phyloP scores from a whole-genome alignment of 176 grass and related monocot genomes.

The Paspalum vaginatum region DNA sequence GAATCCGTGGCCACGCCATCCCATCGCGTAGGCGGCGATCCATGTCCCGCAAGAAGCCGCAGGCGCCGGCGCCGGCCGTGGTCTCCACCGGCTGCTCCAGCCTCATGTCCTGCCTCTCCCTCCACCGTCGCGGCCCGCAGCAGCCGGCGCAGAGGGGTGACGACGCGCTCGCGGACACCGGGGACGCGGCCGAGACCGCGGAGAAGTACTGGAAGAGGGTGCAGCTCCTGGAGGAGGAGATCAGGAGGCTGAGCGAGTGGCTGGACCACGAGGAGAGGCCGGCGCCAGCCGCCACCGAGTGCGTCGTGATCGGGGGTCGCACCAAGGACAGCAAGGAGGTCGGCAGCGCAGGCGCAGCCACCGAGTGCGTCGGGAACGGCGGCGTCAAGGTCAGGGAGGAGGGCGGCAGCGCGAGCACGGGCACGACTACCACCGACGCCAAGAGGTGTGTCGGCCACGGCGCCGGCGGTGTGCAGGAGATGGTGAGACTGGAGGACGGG shows the following conservation, averaged over 20 bases:
- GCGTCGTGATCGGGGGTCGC: neutral
- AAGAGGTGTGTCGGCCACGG: slow-evolving; percentile 11
- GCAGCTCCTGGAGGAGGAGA: slow-evolving; percentile 52
- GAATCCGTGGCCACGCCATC: neutral
- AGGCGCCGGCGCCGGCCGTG: slow-evolving; percentile 26
- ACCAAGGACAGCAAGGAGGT: neutral
- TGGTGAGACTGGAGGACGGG: slow-evolving; percentile 45
- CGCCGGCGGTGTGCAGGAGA: neutral
- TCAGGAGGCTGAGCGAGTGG: slow-evolving; percentile 34
- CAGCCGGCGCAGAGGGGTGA: neutral
- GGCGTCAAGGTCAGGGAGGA: neutral
- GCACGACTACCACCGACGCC: neutral
- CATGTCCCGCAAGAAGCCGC: slow-evolving; percentile 1
- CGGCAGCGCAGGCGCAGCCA: neutral
- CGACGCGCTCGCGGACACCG: too few relatives aligned
- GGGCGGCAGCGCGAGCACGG: neutral
- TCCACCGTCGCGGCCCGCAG: slow-evolving; percentile 2
- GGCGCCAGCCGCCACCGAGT: neutral
- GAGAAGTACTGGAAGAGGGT: slow-evolving; percentile 38
- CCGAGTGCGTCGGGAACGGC: neutral
- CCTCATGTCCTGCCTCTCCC: slow-evolving; percentile 45
- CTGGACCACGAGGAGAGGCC: slow-evolving; percentile 13
- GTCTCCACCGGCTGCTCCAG: slow-evolving; percentile 47
- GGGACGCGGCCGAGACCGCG: neutral
- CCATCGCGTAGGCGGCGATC: neutral